phyloP scores from a whole-genome alignment of 1,139 yeast species.

The Pichia sp. region DNA sequence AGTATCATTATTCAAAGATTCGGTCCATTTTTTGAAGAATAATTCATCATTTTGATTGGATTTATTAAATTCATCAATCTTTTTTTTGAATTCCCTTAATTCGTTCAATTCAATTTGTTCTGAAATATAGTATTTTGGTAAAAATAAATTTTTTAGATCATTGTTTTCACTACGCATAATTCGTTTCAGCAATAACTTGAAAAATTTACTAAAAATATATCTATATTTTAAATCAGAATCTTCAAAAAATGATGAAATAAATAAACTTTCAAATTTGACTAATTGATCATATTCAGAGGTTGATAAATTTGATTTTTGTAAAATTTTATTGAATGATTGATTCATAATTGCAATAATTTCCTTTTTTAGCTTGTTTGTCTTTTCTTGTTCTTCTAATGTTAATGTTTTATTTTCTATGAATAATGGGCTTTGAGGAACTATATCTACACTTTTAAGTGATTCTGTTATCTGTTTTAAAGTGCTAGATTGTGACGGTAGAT shows the following conservation, averaged over 20 bases:
- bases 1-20: constrained; percentile 24
- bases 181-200: constrained; percentile 25
- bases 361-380: constrained; percentile 16
- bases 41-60: constrained; percentile 42
- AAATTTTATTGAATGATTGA: constrained; percentile 28
- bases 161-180: constrained; percentile 26
- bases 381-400: constrained; percentile 10
- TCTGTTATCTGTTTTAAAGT: constrained; percentile 10
- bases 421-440: constrained; percentile 18
- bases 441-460: constrained; percentile 5
- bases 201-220: constrained; percentile 26
- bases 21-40: constrained; percentile 41
- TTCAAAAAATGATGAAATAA: constrained; percentile 23
- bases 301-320: constrained; percentile 25
- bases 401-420: background rate
- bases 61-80: constrained; percentile 1
- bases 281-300: constrained; percentile 29
- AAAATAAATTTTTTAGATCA: constrained; percentile 21
- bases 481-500: constrained; percentile 6
- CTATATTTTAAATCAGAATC: constrained; percentile 24
- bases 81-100: constrained; percentile 3
- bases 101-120: constrained; percentile 8
- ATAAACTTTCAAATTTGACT: constrained; percentile 26
- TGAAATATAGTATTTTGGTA: constrained; percentile 20
- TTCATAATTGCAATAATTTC: constrained; percentile 27